Conservation (phyloP, 2,329 filamentous ascomycete genomes). For the Curvularia eragrostidis region DNA sequence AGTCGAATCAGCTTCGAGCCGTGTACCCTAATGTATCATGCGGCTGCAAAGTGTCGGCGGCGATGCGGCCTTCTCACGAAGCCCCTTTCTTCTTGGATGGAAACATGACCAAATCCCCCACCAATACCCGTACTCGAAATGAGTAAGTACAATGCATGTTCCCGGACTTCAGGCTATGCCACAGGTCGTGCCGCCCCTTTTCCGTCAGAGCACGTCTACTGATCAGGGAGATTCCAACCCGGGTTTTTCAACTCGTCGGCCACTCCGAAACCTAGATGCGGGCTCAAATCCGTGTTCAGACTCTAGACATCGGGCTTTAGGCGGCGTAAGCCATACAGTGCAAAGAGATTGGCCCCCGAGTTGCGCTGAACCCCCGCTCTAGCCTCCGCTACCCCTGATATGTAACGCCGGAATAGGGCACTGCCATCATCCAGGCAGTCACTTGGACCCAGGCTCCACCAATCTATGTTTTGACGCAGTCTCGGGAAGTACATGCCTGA, state of each 20-base stretch:
- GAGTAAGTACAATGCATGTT: slow-evolving; percentile 15
- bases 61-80: slow-evolving; percentile 19
- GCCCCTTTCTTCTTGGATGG: slow-evolving; percentile 9
- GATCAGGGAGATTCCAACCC: slow-evolving; percentile 1
- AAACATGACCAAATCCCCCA: slow-evolving; percentile 9
- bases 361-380: slow-evolving; percentile 12
- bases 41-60: slow-evolving; percentile 10
- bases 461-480: no score
- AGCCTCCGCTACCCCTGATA: slow-evolving; percentile 7
- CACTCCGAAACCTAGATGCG: slow-evolving; percentile 19
- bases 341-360: slow-evolving; percentile 18
- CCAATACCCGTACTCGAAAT: slow-evolving; percentile 8
- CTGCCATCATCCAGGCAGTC: slow-evolving; percentile 21
- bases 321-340: slow-evolving; percentile 12
- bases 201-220: slow-evolving; percentile 12
- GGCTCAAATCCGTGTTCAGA: slow-evolving; percentile 12
- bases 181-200: slow-evolving; percentile 8
- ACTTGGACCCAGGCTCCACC: not conserved
- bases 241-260: slow-evolving; percentile 12
- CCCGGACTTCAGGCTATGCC: slow-evolving; percentile 8
- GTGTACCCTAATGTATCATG: slow-evolving; percentile 5
- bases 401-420: slow-evolving; percentile 17
- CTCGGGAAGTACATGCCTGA: slow-evolving; percentile 7
- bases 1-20: slow-evolving; percentile 14
- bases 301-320: slow-evolving; percentile 10